These are phyloP conservation scores for Blastocystis sp. DNA, from an alignment of 352 stramenopile genomes.

Conservation along the genomic window DNA sequence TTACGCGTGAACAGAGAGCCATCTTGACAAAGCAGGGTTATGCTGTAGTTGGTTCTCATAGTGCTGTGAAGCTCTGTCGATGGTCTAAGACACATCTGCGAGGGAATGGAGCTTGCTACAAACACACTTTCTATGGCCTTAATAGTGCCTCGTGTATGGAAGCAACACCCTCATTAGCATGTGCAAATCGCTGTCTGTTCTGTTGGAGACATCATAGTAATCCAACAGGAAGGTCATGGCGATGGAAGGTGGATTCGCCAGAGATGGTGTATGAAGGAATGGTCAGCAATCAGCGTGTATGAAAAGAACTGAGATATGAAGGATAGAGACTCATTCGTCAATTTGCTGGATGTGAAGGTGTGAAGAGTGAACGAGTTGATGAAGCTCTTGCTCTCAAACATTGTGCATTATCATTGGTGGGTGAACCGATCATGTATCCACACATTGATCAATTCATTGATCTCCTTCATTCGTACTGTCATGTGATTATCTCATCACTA, in stretches of 20 bases:
- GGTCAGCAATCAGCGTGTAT: slow-evolving; percentile 76
- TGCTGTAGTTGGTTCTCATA: slow-evolving; percentile 93
- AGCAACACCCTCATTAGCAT: slow-evolving; percentile 88
- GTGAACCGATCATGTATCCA: slow-evolving; percentile 96
- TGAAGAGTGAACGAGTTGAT: slow-evolving; percentile 84
- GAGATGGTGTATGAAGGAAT: slow-evolving; percentile 84
- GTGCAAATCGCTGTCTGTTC: slow-evolving; percentile 90
- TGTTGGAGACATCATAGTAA: slow-evolving; percentile 98
- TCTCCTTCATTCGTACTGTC: slow-evolving; percentile 80
- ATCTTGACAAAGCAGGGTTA: slow-evolving; percentile 92
- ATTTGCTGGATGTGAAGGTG: slow-evolving; percentile 68
- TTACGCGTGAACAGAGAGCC: slow-evolving; percentile 85
- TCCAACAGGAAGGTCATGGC: slow-evolving; percentile 89
- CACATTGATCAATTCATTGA: slow-evolving; percentile 90
- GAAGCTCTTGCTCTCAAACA: slow-evolving; percentile 89
- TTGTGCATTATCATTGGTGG: slow-evolving; percentile 91
- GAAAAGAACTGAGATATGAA: slow-evolving; percentile 68
- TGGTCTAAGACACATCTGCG: slow-evolving; percentile 96
- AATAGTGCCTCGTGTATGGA: slow-evolving; percentile 89
- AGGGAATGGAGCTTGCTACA: slow-evolving; percentile 91
- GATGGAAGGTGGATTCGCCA: slow-evolving; percentile 93
- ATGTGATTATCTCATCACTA: not conserved
- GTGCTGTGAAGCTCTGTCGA: slow-evolving; percentile 91
- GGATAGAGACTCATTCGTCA: slow-evolving; percentile 17
- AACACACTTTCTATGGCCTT: slow-evolving; percentile 98